phyloP scores from a whole-genome alignment of 345 rosid species.

The Zanthoxylum bungeanum region DNA sequence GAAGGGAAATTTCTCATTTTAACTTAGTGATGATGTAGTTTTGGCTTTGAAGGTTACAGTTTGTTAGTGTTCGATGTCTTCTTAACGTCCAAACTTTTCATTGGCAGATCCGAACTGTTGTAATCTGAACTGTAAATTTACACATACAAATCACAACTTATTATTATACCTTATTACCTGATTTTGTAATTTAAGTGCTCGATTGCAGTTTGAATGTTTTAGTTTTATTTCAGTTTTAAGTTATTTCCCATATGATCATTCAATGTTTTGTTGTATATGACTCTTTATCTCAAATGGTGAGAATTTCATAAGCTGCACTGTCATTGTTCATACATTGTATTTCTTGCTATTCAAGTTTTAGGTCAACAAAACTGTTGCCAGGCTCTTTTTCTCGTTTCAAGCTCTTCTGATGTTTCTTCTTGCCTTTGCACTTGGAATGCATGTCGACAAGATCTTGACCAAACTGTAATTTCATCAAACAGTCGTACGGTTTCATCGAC shows the following conservation, averaged over 20 bases:
- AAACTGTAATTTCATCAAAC: constrained; percentile 22
- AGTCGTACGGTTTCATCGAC: constrained; percentile 10
- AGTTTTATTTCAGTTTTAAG: background rate
- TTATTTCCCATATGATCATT: background rate
- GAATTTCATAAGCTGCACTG: background rate
- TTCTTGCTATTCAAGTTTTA: background rate
- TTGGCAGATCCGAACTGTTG: constrained; percentile 14
- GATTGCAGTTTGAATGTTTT: background rate
- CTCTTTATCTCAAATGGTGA: background rate
- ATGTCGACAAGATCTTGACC: constrained; percentile 28
- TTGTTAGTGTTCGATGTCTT: too few relatives aligned
- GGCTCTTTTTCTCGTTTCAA: constrained; percentile 21
- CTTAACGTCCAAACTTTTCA: constrained; percentile 4
- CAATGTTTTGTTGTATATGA: background rate
- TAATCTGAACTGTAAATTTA: constrained; percentile 28
- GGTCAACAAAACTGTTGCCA: constrained; percentile 19
- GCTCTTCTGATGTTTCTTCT: constrained; percentile 19
- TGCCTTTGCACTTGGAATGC: constrained; percentile 26
- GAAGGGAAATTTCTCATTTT: background rate
- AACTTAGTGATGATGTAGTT: background rate
- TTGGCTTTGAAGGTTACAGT: background rate
- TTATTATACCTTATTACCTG: background rate
- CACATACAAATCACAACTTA: background rate
- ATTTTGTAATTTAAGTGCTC: background rate
- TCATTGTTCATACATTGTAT: background rate